Evolutionary conservation across 1,139 yeast species (phyloP).

Genomic region (Scheffersomyces lignicola): DNA sequence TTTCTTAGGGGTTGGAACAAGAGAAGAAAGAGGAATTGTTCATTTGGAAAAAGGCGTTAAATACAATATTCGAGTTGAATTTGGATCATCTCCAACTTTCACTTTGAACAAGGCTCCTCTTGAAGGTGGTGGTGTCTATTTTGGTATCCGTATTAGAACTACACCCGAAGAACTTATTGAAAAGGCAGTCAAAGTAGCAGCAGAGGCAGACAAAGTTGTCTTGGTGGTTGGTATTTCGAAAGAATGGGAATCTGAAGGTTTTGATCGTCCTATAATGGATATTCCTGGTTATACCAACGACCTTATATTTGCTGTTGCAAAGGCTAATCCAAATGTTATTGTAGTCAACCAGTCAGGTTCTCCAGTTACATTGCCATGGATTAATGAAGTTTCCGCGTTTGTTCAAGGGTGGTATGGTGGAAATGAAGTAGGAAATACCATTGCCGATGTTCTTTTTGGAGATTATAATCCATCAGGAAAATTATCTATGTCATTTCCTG

Average conservation of each 20-base stretch:
- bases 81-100: conserved; percentile 51
- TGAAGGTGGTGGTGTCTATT: conserved; percentile 22
- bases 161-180: conserved; percentile 34
- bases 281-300: conserved; percentile 47
- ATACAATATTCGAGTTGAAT: conserved; percentile 48
- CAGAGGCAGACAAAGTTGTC: conserved; percentile 30
- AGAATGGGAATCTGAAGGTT: conserved; percentile 30
- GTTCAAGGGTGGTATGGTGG: conserved; percentile 44
- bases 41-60: conserved; percentile 39
- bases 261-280: conserved; percentile 23
- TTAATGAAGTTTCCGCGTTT: conserved; percentile 37
- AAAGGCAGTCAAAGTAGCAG: conserved; percentile 23
- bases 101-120: conserved; percentile 12
- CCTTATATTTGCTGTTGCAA: conserved; percentile 39
- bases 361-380: conserved; percentile 59
- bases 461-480: conserved; percentile 28
- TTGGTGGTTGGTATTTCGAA: conserved; percentile 36
- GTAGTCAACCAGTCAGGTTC: conserved; percentile 58
- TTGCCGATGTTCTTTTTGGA: conserved; percentile 31
- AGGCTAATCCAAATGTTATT: conserved; percentile 46
- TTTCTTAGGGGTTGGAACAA: conserved; percentile 41
- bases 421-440: conserved; percentile 26
- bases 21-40: conserved; percentile 43
- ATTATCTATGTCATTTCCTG: conserved; percentile 26
- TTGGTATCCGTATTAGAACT: conserved; percentile 17